Conservation (phyloP, 2,329 filamentous ascomycete genomes). For the Ceratocystis eucalypticola region DNA sequence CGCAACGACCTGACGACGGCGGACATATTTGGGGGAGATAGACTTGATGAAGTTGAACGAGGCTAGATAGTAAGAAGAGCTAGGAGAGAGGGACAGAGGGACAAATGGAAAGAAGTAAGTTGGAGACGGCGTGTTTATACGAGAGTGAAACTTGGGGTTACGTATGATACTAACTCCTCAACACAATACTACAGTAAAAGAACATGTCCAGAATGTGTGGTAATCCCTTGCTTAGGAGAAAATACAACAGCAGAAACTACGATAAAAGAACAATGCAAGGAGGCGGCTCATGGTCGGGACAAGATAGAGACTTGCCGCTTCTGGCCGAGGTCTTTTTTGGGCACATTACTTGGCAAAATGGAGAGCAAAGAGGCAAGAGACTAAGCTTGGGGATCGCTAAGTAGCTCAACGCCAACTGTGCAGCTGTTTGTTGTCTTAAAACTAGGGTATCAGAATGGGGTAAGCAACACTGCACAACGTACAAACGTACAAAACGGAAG, state of each 20-base stretch:
- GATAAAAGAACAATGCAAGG: background rate
- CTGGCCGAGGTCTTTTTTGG: constrained; percentile 3
- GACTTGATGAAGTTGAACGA: background rate
- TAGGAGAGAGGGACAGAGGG: background rate
- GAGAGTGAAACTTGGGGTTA: background rate
- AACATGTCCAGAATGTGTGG: background rate
- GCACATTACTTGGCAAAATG: background rate
- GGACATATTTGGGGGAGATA: background rate
- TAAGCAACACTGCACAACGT: background rate
- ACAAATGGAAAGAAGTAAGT: background rate
- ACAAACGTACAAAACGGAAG: background rate
- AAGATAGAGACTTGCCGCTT: constrained; percentile 1
- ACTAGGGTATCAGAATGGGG: too few species aligned
- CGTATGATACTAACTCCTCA: background rate
- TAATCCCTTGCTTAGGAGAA: background rate
- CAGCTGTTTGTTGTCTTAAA: background rate
- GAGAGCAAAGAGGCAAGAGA: background rate
- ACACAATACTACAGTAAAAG: background rate
- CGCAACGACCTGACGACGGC: constrained; percentile 1
- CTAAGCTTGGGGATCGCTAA: background rate
- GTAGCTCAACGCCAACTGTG: background rate
- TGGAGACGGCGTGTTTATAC: background rate
- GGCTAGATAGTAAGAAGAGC: background rate
- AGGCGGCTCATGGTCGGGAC: background rate
- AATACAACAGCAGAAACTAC: background rate